These are phyloP conservation scores for Coemansia sp. DNA, from an alignment of 371 early-diverging fungal species.

Conservation along the genomic window DNA sequence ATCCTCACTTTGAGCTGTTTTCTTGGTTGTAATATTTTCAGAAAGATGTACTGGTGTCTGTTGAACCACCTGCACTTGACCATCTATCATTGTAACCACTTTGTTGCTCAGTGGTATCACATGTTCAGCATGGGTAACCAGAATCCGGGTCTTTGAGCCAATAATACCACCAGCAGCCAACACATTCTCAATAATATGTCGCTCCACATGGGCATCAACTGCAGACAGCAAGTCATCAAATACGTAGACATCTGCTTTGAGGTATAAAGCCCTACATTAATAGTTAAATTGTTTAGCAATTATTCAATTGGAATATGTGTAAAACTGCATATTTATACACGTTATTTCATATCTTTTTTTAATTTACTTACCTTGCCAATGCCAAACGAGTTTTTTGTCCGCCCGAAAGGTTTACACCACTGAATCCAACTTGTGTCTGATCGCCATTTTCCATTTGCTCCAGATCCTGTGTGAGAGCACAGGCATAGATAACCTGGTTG, in stretches of 20 bases:
- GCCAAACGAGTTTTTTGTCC: conserved; percentile 2
- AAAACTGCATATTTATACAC: background rate
- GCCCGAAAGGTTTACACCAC: background rate
- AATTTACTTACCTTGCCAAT: background rate
- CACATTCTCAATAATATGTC: background rate
- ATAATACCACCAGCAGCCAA: background rate
- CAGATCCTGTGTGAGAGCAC: background rate
- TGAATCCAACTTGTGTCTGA: background rate
- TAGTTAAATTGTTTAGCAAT: background rate
- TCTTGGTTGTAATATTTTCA: background rate
- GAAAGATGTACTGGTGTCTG: background rate
- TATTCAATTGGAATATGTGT: too few species aligned
- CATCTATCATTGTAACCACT: background rate
- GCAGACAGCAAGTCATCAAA: background rate
- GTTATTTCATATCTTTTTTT: background rate
- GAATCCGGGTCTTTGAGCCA: background rate
- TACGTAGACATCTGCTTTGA: background rate
- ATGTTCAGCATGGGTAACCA: background rate
- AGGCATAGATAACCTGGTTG: background rate
- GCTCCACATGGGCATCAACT: background rate
- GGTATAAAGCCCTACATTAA: background rate
- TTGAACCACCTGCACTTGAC: background rate
- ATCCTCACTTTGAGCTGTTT: background rate
- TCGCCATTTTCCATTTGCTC: background rate
- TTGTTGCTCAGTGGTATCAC: background rate